phyloP scores from a whole-genome alignment of 345 rosid species.

The Eucalyptus leucophloia region DNA sequence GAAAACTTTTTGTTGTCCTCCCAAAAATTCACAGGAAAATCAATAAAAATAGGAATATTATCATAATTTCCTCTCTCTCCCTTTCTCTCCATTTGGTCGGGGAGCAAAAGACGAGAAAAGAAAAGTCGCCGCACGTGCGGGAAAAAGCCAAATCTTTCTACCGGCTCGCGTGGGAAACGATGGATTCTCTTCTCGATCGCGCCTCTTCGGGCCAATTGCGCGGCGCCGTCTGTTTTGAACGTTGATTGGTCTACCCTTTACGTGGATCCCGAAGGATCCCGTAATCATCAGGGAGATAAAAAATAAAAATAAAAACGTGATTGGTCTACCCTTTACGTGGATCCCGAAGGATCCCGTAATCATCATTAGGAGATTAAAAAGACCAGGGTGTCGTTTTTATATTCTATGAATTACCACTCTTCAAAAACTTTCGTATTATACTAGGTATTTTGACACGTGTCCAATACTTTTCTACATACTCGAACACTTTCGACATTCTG shows the following conservation, averaged over 20 bases:
- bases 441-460: too few species aligned
- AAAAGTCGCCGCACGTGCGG: background rate
- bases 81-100: background rate
- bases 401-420: too few species aligned
- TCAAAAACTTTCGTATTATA: too few species aligned
- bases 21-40: background rate
- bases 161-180: background rate
- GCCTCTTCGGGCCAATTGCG: background rate
- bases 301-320: too few species aligned
- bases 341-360: too few species aligned
- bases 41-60: background rate
- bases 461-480: fast-evolving
- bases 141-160: background rate
- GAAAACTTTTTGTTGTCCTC: background rate
- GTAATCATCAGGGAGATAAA: too few species aligned
- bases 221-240: background rate
- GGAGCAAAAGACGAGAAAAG: background rate
- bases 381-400: too few species aligned
- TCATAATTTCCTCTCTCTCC: background rate
- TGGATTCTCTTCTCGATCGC: background rate
- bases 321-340: too few species aligned
- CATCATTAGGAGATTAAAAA: too few species aligned
- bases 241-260: too few species aligned
- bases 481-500: too few species aligned
- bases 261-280: too few species aligned